Evolutionary conservation across 306 rosid species (phyloP).

Genomic region (Trifolium repens): DNA sequence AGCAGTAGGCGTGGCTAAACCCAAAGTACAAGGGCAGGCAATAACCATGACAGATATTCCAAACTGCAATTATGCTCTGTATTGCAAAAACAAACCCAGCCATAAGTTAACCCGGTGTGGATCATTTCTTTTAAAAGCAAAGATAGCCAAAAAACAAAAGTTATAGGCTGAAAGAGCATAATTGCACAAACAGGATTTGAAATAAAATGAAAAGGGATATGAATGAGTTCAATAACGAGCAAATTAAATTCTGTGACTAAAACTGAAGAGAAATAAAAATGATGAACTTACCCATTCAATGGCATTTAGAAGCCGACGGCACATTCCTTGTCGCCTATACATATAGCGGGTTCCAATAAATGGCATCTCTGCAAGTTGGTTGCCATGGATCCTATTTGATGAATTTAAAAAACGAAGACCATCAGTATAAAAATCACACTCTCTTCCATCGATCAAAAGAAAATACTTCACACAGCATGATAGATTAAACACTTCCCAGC

Average conservation of each 20-base stretch:
- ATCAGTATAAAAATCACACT: conserved; percentile 31
- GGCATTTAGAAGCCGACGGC: conserved; percentile 81
- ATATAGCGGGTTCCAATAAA: conserved; percentile 90
- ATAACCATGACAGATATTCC: no score
- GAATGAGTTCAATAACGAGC: conserved; percentile 4
- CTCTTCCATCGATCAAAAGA: neutral
- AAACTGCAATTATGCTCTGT: no score
- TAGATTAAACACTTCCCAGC: neutral
- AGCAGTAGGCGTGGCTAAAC: no score
- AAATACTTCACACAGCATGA: neutral
- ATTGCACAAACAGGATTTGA: neutral
- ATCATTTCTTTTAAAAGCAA: neutral
- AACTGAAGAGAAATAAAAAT: conserved; percentile 22
- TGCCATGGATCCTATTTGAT: conserved; percentile 81
- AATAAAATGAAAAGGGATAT: conserved; percentile 16
- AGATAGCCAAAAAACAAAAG: neutral
- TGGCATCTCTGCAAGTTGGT: conserved; percentile 93
- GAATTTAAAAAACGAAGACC: conserved; percentile 37
- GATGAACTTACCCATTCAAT: conserved; percentile 71
- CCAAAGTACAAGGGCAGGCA: no score
- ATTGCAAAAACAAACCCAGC: neutral
- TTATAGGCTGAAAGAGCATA: neutral
- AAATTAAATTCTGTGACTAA: neutral
- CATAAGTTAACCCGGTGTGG: neutral
- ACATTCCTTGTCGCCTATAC: conserved; percentile 96